Base-by-base conservation (phyloP, 2,329 filamentous ascomycete genomes). In the Zarea fungicola region DNA sequence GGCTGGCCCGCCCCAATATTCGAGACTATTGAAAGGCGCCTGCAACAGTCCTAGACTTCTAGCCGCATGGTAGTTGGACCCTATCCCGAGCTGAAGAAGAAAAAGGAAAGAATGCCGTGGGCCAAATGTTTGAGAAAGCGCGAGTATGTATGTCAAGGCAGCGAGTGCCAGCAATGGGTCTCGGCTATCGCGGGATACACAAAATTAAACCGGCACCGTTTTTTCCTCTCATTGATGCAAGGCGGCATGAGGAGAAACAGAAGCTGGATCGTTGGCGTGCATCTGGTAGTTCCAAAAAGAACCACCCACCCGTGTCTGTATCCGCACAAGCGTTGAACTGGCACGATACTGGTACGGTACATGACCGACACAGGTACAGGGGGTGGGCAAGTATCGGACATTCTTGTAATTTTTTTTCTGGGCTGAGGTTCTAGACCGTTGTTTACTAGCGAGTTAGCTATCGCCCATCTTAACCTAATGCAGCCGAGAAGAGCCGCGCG, bases 341-440 rank as follows among this genome's bases (percentile, higher is more conserved):
- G 36, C 32, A 48, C 44, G 44, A 48, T 34, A n/a, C n/a, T n/a
- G n/a, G n/a, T n/a, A 21, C 44, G 44, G 44, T 48, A 48, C 36
- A 48, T 48, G 44, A 40, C 44, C 44, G 44, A 48, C 44, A 22
- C 25, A 26, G 35, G 35, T 28, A 36, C 36, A 48, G 35, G 44
- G 44, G 44, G 44, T 36, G 37, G 36, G 26, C 35, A 41, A 34
- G 36, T 48, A 48, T 48, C 34, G 36, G 36, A 32, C 36, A 29
- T 23, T 43, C 22, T 42, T n/a, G n/a, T n/a, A n/a, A 8, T 29
- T 29, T 32, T 40, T 34, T 26, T 40, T 39, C 39, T 45, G 40
- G 47, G 40, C 48, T 44, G 48, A 50, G 48, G 48, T 50, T 49
- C 47, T 43, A 49, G 48, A 50, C 48, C 48, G 35, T n/a, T 32